Conservation (phyloP, 257 asterid genomes). For the Scutellaria galericulata region DNA sequence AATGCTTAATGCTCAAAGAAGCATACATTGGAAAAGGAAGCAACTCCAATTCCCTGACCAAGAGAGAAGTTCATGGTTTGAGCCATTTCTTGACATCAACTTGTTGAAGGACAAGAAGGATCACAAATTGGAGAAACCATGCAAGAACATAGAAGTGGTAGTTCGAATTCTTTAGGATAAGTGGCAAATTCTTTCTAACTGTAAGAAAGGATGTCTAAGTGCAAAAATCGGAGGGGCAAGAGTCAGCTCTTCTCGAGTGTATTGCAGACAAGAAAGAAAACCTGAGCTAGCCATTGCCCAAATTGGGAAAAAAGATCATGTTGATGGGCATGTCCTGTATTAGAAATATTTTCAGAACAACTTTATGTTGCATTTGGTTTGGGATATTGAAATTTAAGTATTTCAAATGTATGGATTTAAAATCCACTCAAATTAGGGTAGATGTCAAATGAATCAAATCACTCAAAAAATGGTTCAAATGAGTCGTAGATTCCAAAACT, state of each 20-base stretch:
- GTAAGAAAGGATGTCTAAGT: background rate
- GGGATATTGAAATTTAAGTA: too few relatives aligned
- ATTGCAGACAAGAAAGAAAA: background rate
- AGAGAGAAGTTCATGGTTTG: background rate
- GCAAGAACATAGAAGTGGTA: slow-evolving; percentile 10
- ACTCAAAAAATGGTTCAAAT: too few relatives aligned
- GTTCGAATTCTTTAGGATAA: background rate
- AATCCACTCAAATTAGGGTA: background rate
- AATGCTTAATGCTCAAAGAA: background rate
- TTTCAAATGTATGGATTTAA: too few relatives aligned
- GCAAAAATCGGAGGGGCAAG: background rate
- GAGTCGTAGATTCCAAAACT: background rate
- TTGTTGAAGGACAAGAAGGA: background rate
- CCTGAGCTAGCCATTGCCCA: background rate
- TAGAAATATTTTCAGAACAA: background rate
- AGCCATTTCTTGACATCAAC: slow-evolving; percentile 9
- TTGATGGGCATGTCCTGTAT: background rate
- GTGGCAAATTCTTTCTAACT: background rate
- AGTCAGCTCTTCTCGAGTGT: slow-evolving; percentile 11
- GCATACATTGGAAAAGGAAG: background rate
- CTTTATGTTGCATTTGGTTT: background rate
- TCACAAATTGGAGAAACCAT: slow-evolving; percentile 21
- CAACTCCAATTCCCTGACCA: slow-evolving; percentile 1
- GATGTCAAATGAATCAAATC: background rate
- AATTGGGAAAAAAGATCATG: background rate